phyloP scores from a whole-genome alignment of 257 asterid genomes.

The Linderniella brevidens region DNA sequence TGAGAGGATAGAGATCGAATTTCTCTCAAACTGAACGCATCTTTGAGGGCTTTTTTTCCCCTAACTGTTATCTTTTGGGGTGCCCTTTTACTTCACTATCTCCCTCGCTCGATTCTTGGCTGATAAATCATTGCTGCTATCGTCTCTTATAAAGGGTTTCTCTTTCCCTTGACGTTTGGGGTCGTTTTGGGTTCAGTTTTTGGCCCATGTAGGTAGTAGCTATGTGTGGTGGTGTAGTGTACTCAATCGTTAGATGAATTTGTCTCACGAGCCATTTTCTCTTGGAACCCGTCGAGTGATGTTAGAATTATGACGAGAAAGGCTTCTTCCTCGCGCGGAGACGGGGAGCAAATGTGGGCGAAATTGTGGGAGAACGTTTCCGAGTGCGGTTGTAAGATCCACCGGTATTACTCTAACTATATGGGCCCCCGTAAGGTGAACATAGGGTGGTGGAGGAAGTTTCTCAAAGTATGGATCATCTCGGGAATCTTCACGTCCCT shows the following conservation, averaged over 20 bases:
- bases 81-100: too few species aligned
- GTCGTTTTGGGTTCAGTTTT: too few species aligned
- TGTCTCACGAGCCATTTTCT: conserved; percentile 62
- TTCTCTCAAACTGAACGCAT: too few species aligned
- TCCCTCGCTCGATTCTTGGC: not conserved
- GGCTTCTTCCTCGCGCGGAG: conserved; percentile 25
- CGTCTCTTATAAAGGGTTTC: too few species aligned
- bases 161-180: too few species aligned
- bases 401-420: conserved; percentile 36
- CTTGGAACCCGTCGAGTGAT: conserved; percentile 45
- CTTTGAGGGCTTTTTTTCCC: too few species aligned
- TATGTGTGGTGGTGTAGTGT: conserved; percentile 8
- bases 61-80: not conserved
- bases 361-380: conserved; percentile 42
- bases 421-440: conserved; percentile 29
- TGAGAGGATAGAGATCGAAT: too few species aligned
- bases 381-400: conserved; percentile 35
- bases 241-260: conserved; percentile 57
- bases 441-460: conserved; percentile 50
- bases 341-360: conserved; percentile 46
- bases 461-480: conserved; percentile 35
- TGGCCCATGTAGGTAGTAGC: too few species aligned
- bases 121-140: too few species aligned
- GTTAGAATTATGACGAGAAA: conserved; percentile 57
- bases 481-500: conserved; percentile 23